phyloP scores from a whole-genome alignment of 305 asterid species.

The Nicotiana rustica region DNA sequence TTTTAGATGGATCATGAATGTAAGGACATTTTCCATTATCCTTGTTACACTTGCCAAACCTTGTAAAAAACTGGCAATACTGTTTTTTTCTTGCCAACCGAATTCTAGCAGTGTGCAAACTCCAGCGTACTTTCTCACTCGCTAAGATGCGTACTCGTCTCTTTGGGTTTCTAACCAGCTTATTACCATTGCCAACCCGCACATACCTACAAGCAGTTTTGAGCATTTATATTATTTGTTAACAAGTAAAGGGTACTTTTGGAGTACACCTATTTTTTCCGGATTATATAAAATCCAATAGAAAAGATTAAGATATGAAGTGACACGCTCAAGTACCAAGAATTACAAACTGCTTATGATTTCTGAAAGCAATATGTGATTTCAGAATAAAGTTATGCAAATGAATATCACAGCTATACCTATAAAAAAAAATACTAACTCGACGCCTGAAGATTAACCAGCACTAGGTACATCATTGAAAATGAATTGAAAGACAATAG shows the following conservation, averaged over 20 bases:
- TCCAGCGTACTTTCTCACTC: conserved; percentile 95
- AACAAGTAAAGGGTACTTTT: neutral
- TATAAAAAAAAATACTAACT: neutral
- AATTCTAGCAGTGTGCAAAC: conserved; percentile 92
- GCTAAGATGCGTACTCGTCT: conserved; percentile 85
- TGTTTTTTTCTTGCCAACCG: conserved; percentile 84
- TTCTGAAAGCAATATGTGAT: neutral
- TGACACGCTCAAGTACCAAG: neutral
- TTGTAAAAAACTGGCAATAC: conserved; percentile 93
- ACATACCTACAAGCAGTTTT: conserved; percentile 69
- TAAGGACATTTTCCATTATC: conserved; percentile 88
- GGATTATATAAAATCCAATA: neutral
- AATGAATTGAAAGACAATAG: conserved; percentile 37
- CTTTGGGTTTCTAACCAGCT: conserved; percentile 96
- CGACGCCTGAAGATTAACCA: conserved; percentile 12
- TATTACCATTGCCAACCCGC: conserved; percentile 90
- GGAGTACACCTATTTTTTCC: neutral
- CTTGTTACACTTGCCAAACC: conserved; percentile 95
- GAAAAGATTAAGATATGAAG: conserved; percentile 29
- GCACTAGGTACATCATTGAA: conserved; percentile 1
- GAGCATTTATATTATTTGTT: conserved; percentile 25
- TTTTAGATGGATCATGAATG: conserved; percentile 86
- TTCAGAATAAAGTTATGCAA: neutral
- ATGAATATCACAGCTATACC: conserved; percentile 3
- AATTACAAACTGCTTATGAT: neutral